Evolutionary conservation across 2,329 filamentous ascomycete genomes (phyloP).

Genomic region (Hypoxylon sp.): DNA sequence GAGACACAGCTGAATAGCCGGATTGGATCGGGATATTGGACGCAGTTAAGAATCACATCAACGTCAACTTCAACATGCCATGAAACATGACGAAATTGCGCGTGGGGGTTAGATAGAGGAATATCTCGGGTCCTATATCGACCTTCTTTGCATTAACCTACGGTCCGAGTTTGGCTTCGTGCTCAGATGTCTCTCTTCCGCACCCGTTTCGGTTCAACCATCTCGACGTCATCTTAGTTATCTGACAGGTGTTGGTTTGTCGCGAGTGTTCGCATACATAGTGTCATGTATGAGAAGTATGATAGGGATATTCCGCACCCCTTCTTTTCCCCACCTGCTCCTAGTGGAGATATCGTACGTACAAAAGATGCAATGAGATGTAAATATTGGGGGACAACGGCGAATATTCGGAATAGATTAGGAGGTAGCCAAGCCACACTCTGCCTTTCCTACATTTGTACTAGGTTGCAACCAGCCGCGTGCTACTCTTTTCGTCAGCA

Average conservation of each 20-base stretch:
- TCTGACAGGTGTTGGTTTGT: slow-evolving; percentile 26
- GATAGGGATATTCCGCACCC: slow-evolving; percentile 42
- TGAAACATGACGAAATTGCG: slow-evolving; percentile 40
- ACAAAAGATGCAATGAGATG: slow-evolving; percentile 28
- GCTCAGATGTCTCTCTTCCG: slow-evolving; percentile 29
- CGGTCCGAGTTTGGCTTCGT: slow-evolving; percentile 38
- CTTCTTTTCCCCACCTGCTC: slow-evolving; percentile 32
- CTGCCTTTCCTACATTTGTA: slow-evolving; percentile 25
- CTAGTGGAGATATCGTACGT: slow-evolving; percentile 21
- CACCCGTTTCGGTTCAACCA: slow-evolving; percentile 33
- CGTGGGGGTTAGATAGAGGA: slow-evolving; percentile 40
- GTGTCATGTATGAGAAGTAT: slow-evolving; percentile 42
- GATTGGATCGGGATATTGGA: slow-evolving; percentile 45
- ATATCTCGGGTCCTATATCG: slow-evolving; percentile 27
- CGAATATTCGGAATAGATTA: slow-evolving; percentile 44
- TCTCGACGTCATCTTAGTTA: slow-evolving; percentile 29
- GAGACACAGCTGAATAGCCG: slow-evolving; percentile 37
- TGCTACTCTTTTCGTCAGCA: slow-evolving; percentile 43
- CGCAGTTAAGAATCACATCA: slow-evolving; percentile 32
- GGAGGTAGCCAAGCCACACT: slow-evolving; percentile 35
- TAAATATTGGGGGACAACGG: slow-evolving; percentile 38
- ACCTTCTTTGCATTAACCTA: slow-evolving; percentile 29
- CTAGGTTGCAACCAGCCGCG: slow-evolving; percentile 35
- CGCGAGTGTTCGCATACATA: slow-evolving; percentile 40
- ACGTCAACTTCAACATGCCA: slow-evolving; percentile 32